phyloP scores from a whole-genome alignment of 2,329 filamentous ascomycete genomes.

The Ceratocystis harringtonii region DNA sequence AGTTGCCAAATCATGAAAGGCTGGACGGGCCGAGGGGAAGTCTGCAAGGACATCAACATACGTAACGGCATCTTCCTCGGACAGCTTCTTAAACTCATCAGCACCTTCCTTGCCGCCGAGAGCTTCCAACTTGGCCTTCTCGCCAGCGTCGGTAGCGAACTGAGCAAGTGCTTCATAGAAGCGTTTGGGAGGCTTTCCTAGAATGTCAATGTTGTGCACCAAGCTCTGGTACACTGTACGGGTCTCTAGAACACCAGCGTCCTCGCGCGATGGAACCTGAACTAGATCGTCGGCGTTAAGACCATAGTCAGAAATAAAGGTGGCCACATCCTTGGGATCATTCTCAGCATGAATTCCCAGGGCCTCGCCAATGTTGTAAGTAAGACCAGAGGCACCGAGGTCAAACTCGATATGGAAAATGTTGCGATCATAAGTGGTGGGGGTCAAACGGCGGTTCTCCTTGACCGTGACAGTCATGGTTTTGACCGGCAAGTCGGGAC shows the following conservation, averaged over 20 bases:
- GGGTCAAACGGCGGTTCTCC: constrained; percentile 89
- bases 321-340: constrained; percentile 57
- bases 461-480: constrained; percentile 80
- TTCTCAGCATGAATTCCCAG: constrained; percentile 95
- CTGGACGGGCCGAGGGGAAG: constrained; percentile 76
- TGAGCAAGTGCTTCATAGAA: constrained; percentile 91
- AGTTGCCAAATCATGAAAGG: constrained; percentile 73
- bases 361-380: constrained; percentile 93
- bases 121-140: constrained; percentile 64
- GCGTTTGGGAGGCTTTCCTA: constrained; percentile 89
- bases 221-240: constrained; percentile 88
- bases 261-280: constrained; percentile 78
- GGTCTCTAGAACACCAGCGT: constrained; percentile 58
- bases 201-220: constrained; percentile 86
- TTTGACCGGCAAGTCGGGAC: constrained; percentile 74
- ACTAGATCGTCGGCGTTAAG: constrained; percentile 71
- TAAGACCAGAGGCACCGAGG: constrained; percentile 76
- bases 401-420: constrained; percentile 99
- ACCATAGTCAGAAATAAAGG: constrained; percentile 84
- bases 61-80: constrained; percentile 80
- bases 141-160: constrained; percentile 66
- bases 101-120: constrained; percentile 67
- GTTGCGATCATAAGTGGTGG: constrained; percentile 80
- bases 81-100: constrained; percentile 79
- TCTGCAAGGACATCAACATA: constrained; percentile 83